These are phyloP conservation scores for Boletus sp. DNA, from an alignment of 768 basidiomycete species.

Conservation along the genomic window DNA sequence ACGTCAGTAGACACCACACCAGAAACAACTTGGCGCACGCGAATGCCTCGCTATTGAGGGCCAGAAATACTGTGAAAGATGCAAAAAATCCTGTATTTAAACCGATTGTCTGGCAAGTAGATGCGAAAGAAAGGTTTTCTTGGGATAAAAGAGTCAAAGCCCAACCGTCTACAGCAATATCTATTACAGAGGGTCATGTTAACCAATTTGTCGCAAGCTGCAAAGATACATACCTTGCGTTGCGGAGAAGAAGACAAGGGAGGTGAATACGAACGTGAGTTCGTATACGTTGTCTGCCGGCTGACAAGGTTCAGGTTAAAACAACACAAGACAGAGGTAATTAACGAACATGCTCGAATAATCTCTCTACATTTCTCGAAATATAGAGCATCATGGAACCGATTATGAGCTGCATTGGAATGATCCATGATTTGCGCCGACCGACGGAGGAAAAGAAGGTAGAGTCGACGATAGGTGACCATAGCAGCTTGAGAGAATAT, in stretches of 20 bases:
- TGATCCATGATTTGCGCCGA: conserved; percentile 98
- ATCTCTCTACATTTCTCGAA: conserved; percentile 66
- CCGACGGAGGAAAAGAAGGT: conserved; percentile 79
- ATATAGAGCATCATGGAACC: conserved; percentile 81
- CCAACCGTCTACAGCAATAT: conserved; percentile 97
- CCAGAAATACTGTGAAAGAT: conserved; percentile 96
- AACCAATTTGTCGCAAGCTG: conserved; percentile 5
- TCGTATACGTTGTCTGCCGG: conserved; percentile 75
- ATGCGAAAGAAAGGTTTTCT: conserved; percentile 93
- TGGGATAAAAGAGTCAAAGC: conserved; percentile 84
- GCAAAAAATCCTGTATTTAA: conserved; percentile 94
- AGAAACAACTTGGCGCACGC: conserved; percentile 46
- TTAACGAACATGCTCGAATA: conserved; percentile 70
- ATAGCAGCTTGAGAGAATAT: conserved; percentile 94
- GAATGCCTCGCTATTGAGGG: conserved; percentile 93
- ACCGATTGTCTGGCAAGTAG: conserved; percentile 97
- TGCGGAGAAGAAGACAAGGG: conserved; percentile 91
- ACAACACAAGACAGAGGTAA: conserved; percentile 1
- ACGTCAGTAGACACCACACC: conserved; percentile 7
- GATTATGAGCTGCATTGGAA: conserved; percentile 93
- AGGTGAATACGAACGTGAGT: conserved; percentile 82
- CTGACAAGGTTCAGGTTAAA: conserved; percentile 40
- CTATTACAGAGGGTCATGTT: conserved; percentile 39
- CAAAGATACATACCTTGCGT: conserved; percentile 75
- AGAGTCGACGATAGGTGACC: conserved; percentile 97